A percentile compares a stretch with the other conserved stretches of the same genome.
Conservation (phyloP, 2,329 filamentous ascomycete genomes). For the Ceratocystis lukuohia region DNA sequence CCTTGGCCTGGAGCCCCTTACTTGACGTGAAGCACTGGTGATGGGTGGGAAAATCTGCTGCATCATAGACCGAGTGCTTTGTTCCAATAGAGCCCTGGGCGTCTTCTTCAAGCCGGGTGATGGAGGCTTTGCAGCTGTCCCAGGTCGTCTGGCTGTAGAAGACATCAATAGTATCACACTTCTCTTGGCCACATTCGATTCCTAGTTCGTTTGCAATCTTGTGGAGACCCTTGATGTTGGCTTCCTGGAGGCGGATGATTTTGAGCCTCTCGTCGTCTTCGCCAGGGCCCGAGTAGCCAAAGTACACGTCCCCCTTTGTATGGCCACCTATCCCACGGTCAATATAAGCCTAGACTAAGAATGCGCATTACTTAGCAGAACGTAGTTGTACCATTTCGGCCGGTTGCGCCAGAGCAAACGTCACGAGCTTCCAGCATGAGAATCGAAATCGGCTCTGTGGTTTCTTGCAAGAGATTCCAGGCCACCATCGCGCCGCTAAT, state of each 20-base stretch:
- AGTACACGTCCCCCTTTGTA: conserved; percentile 17
- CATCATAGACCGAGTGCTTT: background rate
- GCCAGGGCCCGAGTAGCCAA: conserved; percentile 7
- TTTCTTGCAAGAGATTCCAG: conserved; percentile 21
- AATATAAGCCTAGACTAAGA: background rate
- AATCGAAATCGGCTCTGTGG: conserved; percentile 18
- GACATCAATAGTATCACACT: conserved; percentile 16
- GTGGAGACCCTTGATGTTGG: conserved; percentile 19
- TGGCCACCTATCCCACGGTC: conserved; percentile 15
- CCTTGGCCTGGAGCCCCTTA: conserved; percentile 7
- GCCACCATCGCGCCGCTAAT: conserved; percentile 36
- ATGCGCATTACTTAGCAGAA: background rate
- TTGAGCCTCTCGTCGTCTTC: conserved; percentile 16
- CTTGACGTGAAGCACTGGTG: conserved; percentile 9
- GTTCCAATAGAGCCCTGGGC: background rate
- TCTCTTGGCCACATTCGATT: conserved; percentile 19
- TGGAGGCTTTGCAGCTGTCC: conserved; percentile 12
- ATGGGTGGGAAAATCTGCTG: background rate
- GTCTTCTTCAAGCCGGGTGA: conserved; percentile 9
- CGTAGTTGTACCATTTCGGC: conserved; percentile 25
- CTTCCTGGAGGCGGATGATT: conserved; percentile 19
- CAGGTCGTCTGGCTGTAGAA: conserved; percentile 15
- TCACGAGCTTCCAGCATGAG: conserved; percentile 28
- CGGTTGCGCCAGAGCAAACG: conserved; percentile 28
- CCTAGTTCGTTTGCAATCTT: conserved; percentile 14